phyloP scores from a whole-genome alignment of 208 protist species.

The Acanthamoeba culbertsoni region DNA sequence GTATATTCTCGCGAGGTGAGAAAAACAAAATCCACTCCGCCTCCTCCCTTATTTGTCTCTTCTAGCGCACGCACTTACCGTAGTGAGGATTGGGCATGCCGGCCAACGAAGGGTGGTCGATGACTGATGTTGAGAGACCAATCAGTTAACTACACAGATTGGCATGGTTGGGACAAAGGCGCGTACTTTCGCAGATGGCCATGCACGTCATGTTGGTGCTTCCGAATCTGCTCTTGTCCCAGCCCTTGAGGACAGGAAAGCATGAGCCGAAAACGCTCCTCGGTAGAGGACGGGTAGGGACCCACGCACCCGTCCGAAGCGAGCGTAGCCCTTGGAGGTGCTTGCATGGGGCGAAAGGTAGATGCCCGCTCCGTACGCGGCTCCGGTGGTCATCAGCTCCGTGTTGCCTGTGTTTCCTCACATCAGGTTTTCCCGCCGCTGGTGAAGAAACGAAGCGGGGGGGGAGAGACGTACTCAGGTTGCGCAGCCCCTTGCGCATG shows the following conservation, averaged over 20 bases:
- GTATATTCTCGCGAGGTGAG: no score
- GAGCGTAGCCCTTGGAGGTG: slow-evolving; percentile 47
- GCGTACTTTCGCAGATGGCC: slow-evolving; percentile 49
- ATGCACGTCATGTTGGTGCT: slow-evolving; percentile 26
- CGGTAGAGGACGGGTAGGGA: background rate
- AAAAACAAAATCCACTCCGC: background rate
- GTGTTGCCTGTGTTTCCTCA: slow-evolving; percentile 29
- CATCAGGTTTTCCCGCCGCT: background rate
- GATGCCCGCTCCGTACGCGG: slow-evolving; percentile 74
- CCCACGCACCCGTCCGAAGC: background rate
- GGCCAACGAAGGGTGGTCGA: background rate
- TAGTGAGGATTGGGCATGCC: slow-evolving; percentile 46
- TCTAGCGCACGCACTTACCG: background rate
- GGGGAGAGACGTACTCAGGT: slow-evolving; percentile 29
- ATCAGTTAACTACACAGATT: no score
- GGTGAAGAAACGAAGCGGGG: background rate
- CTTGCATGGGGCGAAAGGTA: slow-evolving; percentile 70
- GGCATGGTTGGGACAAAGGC: no score
- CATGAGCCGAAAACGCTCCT: no score
- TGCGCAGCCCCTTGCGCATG: slow-evolving; percentile 68
- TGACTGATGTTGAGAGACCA: background rate
- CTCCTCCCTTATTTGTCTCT: background rate
- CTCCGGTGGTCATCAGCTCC: slow-evolving; percentile 70
- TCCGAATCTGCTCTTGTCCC: slow-evolving; percentile 33
- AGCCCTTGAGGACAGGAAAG: background rate